These are phyloP conservation scores for Neurospora sp. DNA, from an alignment of 495 filamentous ascomycete genomes.

Conservation along the genomic window DNA sequence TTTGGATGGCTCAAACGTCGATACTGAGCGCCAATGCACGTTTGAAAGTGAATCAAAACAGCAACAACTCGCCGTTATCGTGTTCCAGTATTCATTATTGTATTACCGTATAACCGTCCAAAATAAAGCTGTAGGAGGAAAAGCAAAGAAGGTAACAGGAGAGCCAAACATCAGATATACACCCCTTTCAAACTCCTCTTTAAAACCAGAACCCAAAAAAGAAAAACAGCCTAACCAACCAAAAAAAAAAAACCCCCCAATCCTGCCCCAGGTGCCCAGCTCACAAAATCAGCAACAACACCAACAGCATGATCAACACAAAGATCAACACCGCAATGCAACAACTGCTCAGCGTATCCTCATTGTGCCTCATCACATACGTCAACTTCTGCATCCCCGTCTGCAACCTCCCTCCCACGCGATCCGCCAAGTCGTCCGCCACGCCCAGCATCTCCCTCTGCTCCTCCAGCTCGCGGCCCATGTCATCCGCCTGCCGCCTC, in stretches of 20 bases:
- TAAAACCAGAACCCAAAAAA: neutral
- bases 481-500: constrained; percentile 79
- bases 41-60: neutral
- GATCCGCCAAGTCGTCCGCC: constrained; percentile 71
- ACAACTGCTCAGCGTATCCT: constrained; percentile 84
- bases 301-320: constrained; percentile 73
- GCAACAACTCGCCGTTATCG: neutral
- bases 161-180: neutral
- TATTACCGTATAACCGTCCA: neutral
- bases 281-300: constrained; percentile 52
- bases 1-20: neutral
- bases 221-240: neutral
- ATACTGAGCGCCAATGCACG: neutral
- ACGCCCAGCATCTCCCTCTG: constrained; percentile 73
- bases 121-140: neutral
- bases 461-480: constrained; percentile 93
- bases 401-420: constrained; percentile 76
- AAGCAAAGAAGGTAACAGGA: neutral
- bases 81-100: neutral
- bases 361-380: constrained; percentile 80
- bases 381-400: constrained; percentile 78
- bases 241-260: neutral
- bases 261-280: neutral
- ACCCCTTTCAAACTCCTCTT: neutral
- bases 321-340: constrained; percentile 82